Conservation (phyloP, 768 basidiomycete species). For the Pholiota microspora region DNA sequence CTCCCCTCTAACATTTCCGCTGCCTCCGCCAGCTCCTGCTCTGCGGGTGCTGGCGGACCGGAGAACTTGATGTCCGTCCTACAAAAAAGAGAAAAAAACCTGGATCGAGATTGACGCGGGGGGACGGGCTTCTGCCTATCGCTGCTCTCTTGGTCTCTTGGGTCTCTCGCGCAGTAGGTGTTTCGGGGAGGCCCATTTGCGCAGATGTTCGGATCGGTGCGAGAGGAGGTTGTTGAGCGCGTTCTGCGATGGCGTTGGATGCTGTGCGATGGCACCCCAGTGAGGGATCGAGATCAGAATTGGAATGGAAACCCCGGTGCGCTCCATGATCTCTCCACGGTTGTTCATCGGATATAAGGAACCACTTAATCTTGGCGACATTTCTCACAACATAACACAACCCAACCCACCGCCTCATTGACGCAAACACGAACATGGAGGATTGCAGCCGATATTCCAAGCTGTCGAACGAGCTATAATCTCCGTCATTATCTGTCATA, state of each 20-base stretch:
- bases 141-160: no score
- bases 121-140: no score
- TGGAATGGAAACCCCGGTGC: neutral
- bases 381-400: no score
- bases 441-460: no score
- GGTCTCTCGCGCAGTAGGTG: neutral
- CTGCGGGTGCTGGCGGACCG: neutral
- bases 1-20: neutral
- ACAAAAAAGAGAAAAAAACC: no score
- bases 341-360: no score
- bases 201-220: neutral
- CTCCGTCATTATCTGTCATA: neutral
- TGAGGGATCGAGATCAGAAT: neutral
- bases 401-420: no score
- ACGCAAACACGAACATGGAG: no score
- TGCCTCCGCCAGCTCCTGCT: neutral
- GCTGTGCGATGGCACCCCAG: neutral
- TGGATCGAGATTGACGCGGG: neutral
- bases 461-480: no score
- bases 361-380: no score
- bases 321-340: neutral
- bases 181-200: neutral
- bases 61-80: slow-evolving; percentile 1
- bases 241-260: neutral
- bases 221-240: no score